phyloP scores from a whole-genome alignment of 106 monocot genomes.

The Gastrodia elata region DNA sequence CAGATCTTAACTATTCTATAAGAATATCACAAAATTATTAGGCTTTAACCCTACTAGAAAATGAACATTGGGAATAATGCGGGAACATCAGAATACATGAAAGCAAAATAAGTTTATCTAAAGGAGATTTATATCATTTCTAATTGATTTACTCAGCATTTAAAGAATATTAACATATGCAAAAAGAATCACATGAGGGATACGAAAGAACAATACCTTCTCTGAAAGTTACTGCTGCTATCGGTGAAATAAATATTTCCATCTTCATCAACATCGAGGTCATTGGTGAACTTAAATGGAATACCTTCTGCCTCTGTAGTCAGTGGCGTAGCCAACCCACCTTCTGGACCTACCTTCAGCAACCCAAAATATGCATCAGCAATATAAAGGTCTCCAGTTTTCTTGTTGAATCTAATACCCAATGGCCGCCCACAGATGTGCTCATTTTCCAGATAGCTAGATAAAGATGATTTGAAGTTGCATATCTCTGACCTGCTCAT shows the following conservation, averaged over 20 bases:
- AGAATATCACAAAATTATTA: no score
- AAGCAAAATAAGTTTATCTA: background rate
- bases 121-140: background rate
- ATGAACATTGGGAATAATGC: background rate
- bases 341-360: conserved; percentile 54
- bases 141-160: background rate
- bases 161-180: background rate
- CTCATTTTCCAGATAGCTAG: conserved; percentile 48
- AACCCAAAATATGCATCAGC: conserved; percentile 71
- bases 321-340: conserved; percentile 43
- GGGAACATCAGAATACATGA: background rate
- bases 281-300: conserved; percentile 54
- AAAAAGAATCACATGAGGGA: background rate
- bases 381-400: conserved; percentile 58
- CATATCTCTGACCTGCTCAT: conserved; percentile 36
- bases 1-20: background rate
- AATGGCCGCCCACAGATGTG: conserved; percentile 46
- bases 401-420: conserved; percentile 51
- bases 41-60: no score
- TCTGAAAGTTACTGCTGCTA: conserved; percentile 55
- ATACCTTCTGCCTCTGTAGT: conserved; percentile 43
- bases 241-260: conserved; percentile 69
- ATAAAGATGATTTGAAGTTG: conserved; percentile 30
- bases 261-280: conserved; percentile 49
- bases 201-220: conserved; percentile 32